Conservation (phyloP, 2,329 filamentous ascomycete species). For the Myriosclerotinia scirpicola region DNA sequence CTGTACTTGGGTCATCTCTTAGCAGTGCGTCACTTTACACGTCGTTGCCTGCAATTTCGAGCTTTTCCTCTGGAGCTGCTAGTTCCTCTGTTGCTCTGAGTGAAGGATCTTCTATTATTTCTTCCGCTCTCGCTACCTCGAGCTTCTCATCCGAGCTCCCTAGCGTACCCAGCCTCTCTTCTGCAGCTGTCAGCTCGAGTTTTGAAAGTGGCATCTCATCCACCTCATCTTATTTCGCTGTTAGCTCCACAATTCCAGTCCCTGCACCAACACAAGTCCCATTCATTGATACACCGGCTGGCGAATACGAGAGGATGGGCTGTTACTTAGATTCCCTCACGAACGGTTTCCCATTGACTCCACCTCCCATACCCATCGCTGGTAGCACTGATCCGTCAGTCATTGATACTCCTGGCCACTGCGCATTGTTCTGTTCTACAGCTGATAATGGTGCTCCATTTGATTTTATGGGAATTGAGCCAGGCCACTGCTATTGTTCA, state of each 20-base stretch:
- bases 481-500: conserved; percentile 17
- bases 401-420: background rate
- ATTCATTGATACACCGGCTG: background rate
- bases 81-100: background rate
- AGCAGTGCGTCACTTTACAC: conserved; percentile 7
- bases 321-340: conserved; percentile 5
- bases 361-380: conserved; percentile 6
- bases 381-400: background rate
- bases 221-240: background rate
- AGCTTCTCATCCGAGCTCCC: background rate
- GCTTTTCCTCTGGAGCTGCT: background rate
- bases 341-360: conserved; percentile 14
- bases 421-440: conserved; percentile 12
- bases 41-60: background rate
- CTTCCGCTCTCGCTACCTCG: background rate
- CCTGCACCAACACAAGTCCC: conserved; percentile 13
- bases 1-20: background rate
- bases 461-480: conserved; percentile 8
- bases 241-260: conserved; percentile 9
- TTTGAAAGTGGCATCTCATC: background rate
- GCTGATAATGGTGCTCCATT: background rate
- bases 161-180: background rate
- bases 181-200: background rate
- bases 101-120: background rate
- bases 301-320: background rate